Base-by-base conservation (phyloP, 345 rosid genomes). In the Brassica nigra region DNA sequence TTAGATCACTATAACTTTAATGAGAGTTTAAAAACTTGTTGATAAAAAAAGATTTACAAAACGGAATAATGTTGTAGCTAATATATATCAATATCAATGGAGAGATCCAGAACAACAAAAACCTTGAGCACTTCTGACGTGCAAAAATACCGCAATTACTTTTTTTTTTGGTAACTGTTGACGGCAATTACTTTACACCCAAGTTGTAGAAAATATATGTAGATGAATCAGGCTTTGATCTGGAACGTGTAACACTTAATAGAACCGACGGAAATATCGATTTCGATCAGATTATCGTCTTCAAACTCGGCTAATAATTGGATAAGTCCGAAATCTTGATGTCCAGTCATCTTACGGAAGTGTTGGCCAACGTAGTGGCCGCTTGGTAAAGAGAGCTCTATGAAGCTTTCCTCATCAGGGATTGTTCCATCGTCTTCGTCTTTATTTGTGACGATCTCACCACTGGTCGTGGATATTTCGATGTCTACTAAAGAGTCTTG, bases 271-370 rank as follows among this genome's bases (percentile, higher is more conserved):
- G 89, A 91, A 57, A 93, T 86, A 75, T 91, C 98, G 72, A 93
- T 93, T 86, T 93, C 98, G 59, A 91, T 89, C 79, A 91, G 74
- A 76, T 91, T 93, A n/a, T 93, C 98, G 30, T 93, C 97, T 72
- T 93, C 94, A 79, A 83, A 83, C 86, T 89, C 79, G 18, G 85
- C 85, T 65, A 79, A 87, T 18, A 88, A 47, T 75, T 90, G 94
- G 8, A 91, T 87, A 68, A 89, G 62, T 14, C 36, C 63, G 34
- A 79, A 82, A 74, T 87, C 89, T 78, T 75, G 47, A 44, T 20
- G 75, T 69, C 18, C 74, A 71, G 8, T 49, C 47, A 27, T 76
- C 29, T 23, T 66, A 79, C 15, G 44, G 15, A 47, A 5, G 30
- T 59, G 39, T n/a, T 84, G 81, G 64, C 85, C 79, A 75, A 88